These are phyloP conservation scores for Pistacia integerrima DNA, from an alignment of 345 rosid genomes.

Conservation along the genomic window DNA sequence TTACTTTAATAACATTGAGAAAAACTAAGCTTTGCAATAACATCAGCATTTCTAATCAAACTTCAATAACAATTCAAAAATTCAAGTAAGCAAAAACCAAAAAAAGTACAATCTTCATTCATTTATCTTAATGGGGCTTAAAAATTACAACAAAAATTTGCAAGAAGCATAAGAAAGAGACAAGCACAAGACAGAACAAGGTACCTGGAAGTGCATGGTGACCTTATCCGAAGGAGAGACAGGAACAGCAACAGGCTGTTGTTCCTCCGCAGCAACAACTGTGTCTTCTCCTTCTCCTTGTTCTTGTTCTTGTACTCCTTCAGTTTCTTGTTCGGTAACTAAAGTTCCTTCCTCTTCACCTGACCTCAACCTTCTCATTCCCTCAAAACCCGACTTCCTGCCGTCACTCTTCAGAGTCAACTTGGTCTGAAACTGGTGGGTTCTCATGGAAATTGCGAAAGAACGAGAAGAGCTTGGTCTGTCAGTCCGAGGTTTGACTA, in stretches of 20 bases:
- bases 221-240: conserved; percentile 92
- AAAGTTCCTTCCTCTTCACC: conserved; percentile 49
- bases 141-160: not conserved
- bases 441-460: conserved; percentile 27
- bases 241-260: conserved; percentile 69
- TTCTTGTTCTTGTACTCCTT: not conserved
- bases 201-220: conserved; percentile 83
- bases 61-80: not conserved
- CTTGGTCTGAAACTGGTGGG: conserved; percentile 36
- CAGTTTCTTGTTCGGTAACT: conserved; percentile 42
- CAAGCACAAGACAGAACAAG: not conserved
- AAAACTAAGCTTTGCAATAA: not conserved
- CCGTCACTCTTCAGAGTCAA: conserved; percentile 4
- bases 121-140: not conserved
- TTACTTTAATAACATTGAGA: not conserved
- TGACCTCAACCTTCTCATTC: conserved; percentile 43
- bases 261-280: conserved; percentile 27
- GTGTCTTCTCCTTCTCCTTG: conserved; percentile 11
- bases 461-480: conserved; percentile 25
- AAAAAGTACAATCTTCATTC: too few relatives aligned
- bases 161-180: not conserved
- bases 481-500: conserved; percentile 7
- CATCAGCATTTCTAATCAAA: not conserved
- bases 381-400: conserved; percentile 14
- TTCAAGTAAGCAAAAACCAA: not conserved